Evolutionary conservation across 768 basidiomycete species (phyloP).

Genomic region (Exidia glandulosa): DNA sequence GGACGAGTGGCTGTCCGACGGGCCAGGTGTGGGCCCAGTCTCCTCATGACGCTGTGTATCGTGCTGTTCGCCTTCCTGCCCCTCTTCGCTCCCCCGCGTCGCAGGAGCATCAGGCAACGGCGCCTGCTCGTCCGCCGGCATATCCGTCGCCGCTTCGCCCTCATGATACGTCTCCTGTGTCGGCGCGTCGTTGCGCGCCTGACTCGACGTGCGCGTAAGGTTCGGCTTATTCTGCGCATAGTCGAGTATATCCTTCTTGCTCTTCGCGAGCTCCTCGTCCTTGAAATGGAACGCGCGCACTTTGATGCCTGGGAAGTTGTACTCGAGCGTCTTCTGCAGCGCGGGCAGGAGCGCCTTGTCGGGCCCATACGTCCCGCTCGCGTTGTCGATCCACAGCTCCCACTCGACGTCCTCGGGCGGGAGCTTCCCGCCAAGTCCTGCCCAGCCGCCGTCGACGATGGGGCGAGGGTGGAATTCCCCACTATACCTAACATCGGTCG

Average conservation of each 20-base stretch:
- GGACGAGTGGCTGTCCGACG: no score
- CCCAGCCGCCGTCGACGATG: slow-evolving; percentile 45
- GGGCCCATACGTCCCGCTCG: slow-evolving; percentile 77
- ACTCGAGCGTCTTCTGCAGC: slow-evolving; percentile 52
- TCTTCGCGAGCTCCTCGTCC: not conserved
- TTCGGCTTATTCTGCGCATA: not conserved
- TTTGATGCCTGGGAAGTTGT: slow-evolving; percentile 43
- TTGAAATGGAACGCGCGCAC: not conserved
- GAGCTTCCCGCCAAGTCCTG: slow-evolving; percentile 41
- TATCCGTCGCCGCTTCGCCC: no score
- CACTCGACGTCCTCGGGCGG: slow-evolving; percentile 50
- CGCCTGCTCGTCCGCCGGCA: no score
- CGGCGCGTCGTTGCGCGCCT: no score
- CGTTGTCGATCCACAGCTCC: slow-evolving; percentile 82
- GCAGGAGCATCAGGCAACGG: no score
- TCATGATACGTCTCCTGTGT: no score
- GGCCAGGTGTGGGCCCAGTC: no score
- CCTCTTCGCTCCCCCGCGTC: no score
- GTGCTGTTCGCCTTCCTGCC: no score
- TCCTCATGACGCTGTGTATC: no score
- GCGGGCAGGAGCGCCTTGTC: slow-evolving; percentile 49
- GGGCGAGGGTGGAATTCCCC: slow-evolving; percentile 76
- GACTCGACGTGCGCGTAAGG: not conserved
- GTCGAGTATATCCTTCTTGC: not conserved
- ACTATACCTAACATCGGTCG: slow-evolving; percentile 53